Base-by-base conservation (phyloP, 257 asterid species). In the Capsicum pubescens region DNA sequence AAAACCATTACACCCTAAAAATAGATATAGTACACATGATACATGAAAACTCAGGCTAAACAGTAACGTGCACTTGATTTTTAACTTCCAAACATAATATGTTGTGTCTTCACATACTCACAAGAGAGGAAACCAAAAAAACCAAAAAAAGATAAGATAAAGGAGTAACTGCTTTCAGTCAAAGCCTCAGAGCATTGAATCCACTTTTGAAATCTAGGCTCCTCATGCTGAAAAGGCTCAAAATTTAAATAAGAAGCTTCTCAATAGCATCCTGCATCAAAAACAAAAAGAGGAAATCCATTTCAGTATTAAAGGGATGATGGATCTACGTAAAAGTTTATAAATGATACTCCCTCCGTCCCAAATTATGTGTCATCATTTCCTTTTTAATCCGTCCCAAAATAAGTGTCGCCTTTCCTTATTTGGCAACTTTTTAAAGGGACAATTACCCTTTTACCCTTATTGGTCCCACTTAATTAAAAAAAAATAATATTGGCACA, bases 241-340 rank as follows among this genome's bases (percentile, higher is more conserved):
- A 39, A n/a, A 16, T 60, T 86, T 35, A 87, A 7, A 85, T 85
- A 58, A 87, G 61, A 81, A 87, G 83, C 85, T 85, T 81, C 86
- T 85, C 87, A n/a, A 87, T 87, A n/a, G 86, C 88, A 66, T 87
- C 88, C 88, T 84, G 83, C 64, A 77, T 57, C 5, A 48, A n/a
- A 44, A 54, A 26, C 32, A 26, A 55, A 72, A 77, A 21, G 15
- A 3, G 12, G n/a, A 55, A 3, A 15, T 48, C 55, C 44, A 26
- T 32, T 4, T 64, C 5, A 21, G 74, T 19, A 9, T 36, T 12
- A 9, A 21, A 6, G 44, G 44, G 42, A 46, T 16, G 39, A 84
- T 39, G 19, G 26, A 35, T 58, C 50, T 1, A 1, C n/a, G 10
- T 6, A 50, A 6, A 44, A 16, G 14, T 26, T 36, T 42, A 15